A percentile compares a stretch with the other conserved stretches of the same genome.
phyloP scores from a whole-genome alignment of 257 asterid species.

The Ocimum tenuiflorum region DNA sequence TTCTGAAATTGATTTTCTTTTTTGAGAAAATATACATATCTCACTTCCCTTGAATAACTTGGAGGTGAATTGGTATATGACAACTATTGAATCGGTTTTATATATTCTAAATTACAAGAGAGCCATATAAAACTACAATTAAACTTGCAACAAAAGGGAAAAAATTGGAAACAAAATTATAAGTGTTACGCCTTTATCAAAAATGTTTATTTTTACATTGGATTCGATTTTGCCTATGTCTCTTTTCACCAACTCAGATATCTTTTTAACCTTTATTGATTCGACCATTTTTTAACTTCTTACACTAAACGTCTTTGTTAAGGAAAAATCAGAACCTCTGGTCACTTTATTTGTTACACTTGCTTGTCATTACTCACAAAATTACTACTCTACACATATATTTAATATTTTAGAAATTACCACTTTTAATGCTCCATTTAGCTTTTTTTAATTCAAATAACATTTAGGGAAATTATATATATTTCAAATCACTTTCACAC shows the following conservation, averaged over 20 bases:
- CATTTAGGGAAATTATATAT: no score
- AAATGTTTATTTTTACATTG: slow-evolving; percentile 19
- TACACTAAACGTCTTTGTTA: not conserved
- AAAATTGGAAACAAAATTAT: slow-evolving; percentile 12
- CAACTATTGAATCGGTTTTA: not conserved
- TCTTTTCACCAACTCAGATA: not conserved
- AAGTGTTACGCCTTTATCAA: not conserved
- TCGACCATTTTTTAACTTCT: not conserved
- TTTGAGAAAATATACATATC: no score
- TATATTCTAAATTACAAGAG: not conserved
- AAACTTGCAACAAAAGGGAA: not conserved
- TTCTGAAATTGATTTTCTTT: no score
- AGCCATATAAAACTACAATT: no score
- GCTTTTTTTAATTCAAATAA: no score
- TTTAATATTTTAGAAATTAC: not conserved
- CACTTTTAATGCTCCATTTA: no score
- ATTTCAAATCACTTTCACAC: no score
- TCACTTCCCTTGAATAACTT: no score
- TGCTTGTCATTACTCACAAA: not conserved
- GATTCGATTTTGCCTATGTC: slow-evolving; percentile 25
- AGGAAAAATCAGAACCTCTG: not conserved
- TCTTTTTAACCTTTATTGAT: not conserved
- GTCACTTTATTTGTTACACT: not conserved
- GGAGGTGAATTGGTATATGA: not conserved
- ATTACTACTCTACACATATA: no score